Conservation (phyloP, 1,284 basidiomycete species). For the Sporisorium sorghi region DNA sequence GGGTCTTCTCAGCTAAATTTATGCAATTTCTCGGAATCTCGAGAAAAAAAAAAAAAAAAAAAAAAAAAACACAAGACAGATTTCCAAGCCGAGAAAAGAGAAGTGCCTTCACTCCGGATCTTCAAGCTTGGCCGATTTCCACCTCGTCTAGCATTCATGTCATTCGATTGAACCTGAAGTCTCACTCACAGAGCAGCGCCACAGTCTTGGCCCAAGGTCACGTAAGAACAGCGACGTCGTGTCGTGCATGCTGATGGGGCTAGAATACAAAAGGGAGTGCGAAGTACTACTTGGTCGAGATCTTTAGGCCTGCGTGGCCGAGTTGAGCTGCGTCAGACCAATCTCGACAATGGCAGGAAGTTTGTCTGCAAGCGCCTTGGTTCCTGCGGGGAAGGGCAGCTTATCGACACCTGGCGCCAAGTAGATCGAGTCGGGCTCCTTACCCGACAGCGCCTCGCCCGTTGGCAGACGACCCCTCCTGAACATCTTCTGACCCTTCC, state of each 20-base stretch:
- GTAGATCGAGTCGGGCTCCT: conserved; percentile 78
- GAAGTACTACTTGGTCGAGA: background rate
- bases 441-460: conserved; percentile 78
- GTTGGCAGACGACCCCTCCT: conserved; percentile 62
- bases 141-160: background rate
- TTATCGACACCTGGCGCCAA: conserved; percentile 83
- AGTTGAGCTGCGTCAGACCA: conserved; percentile 46
- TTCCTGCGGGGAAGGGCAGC: conserved; percentile 92
- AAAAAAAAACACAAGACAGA: conserved; percentile 8
- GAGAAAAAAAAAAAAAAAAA: conserved; percentile 11
- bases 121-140: background rate
- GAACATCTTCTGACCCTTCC: conserved; percentile 63
- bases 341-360: conserved; percentile 65
- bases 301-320: conserved; percentile 33
- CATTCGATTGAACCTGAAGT: too few species aligned
- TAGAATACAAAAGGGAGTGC: conserved; percentile 31
- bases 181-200: background rate
- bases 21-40: conserved; percentile 48
- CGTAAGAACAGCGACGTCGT: background rate
- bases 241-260: conserved; percentile 10
- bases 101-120: background rate
- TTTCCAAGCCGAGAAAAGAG: conserved; percentile 14
- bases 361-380: conserved; percentile 79
- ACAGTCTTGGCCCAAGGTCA: background rate
- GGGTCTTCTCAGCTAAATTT: conserved; percentile 20